phyloP scores from a whole-genome alignment of 1,284 basidiomycete species.

The Coniferiporia weirii region DNA sequence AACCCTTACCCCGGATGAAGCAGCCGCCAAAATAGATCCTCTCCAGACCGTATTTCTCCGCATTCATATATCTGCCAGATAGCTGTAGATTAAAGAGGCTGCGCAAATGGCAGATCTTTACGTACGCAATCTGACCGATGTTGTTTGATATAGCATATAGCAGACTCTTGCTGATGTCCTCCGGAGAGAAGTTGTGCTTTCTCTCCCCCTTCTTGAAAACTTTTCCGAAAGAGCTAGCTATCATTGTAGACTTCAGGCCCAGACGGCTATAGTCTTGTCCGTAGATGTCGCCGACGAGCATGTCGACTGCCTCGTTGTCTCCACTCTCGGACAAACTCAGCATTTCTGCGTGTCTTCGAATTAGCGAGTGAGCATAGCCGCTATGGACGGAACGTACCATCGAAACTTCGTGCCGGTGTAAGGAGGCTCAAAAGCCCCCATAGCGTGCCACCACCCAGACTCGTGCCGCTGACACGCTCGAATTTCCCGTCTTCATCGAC shows the following conservation, averaged over 20 bases:
- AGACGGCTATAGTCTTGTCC: slow-evolving; percentile 91
- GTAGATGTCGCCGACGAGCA: slow-evolving; percentile 99
- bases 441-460: slow-evolving; percentile 97
- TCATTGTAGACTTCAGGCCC: slow-evolving; percentile 95
- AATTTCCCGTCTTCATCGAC: slow-evolving; percentile 94
- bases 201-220: slow-evolving; percentile 89
- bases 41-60: slow-evolving; percentile 96
- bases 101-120: slow-evolving; percentile 24
- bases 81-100: neutral
- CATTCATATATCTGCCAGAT: slow-evolving; percentile 89
- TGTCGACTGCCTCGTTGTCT: slow-evolving; percentile 93
- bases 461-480: slow-evolving; percentile 96
- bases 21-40: slow-evolving; percentile 99
- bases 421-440: slow-evolving; percentile 95
- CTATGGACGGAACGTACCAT: slow-evolving; percentile 55
- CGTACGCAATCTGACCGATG: slow-evolving; percentile 98
- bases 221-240: slow-evolving; percentile 97
- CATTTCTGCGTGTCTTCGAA: slow-evolving; percentile 69
- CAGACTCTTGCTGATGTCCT: slow-evolving; percentile 93
- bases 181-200: slow-evolving; percentile 76
- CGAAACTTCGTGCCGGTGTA: slow-evolving; percentile 94
- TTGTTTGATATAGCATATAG: slow-evolving; percentile 98
- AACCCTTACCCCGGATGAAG: slow-evolving; percentile 84
- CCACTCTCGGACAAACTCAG: slow-evolving; percentile 88
- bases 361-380: slow-evolving; percentile 12